Base-by-base conservation (phyloP, 176 grass and related monocot species). In the Rhynchospora tenuis region DNA sequence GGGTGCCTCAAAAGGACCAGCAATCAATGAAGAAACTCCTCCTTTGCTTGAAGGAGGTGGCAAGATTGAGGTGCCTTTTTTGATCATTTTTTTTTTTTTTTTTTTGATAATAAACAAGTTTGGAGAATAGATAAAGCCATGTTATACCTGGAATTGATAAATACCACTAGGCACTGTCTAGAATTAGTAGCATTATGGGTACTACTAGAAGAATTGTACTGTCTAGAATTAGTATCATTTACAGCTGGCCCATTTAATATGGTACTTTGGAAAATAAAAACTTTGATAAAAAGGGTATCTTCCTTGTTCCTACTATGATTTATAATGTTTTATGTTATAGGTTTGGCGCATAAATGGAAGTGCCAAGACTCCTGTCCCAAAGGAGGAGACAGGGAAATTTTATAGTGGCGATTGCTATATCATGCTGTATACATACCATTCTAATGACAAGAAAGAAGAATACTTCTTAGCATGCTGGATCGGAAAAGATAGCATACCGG, bases 381-480 rank as follows among this genome's bases (percentile, higher is more conserved):
- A 93, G 85, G 87, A 88, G 62, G 95, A 98, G 22, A 88, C 87
- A 76, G 95, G 95, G 43, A 98, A 98, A 88, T 98, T 98, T 83
- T 98, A 93, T 84, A 87, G 87, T 70, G 92, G 90, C 73, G 92
- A 98, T 84, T 98, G 95, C 81, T 98, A 93, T 68, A 90, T 98
- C 73, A 67, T 98, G 81, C 90, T 94, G 63, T 98, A 93, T 74
- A 87, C 90, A 19, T 98, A 98, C 84, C 90, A 94, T 94, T 91
- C 95, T 22, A 87, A 85, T 47, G 95, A 98, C 44, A 98, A 87
- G 81, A 98, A 89, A 92, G 95, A 98, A 89, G 95, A 98, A 85
- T 93, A 91, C 71, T 93, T 92, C 88, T 86, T 97, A 74, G 86
- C 56, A 50, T 88, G 86, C 83, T 97, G 92, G 95, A 87, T 94